Evolutionary conservation across 148 eudicot species (phyloP).

Genomic region (Chenopodium quinoa): DNA sequence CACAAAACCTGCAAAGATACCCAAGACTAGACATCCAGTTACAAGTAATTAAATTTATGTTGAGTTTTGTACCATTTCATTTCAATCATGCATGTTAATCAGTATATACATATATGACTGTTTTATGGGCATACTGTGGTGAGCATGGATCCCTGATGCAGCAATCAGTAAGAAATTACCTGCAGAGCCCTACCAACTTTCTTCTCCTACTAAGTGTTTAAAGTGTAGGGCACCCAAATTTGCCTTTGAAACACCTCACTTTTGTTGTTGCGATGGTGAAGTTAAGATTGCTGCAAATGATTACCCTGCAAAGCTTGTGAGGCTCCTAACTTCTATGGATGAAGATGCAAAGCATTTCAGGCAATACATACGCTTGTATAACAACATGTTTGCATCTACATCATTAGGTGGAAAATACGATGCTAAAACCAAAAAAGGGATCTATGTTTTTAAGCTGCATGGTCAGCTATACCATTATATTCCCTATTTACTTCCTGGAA

Average conservation of each 20-base stretch:
- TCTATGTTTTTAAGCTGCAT: conserved; percentile 6
- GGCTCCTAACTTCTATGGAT: background rate
- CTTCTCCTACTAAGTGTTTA: too few relatives aligned
- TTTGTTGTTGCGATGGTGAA: background rate
- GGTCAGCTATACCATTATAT: background rate
- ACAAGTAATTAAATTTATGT: too few relatives aligned
- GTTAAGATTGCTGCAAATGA: background rate
- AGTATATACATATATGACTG: too few relatives aligned
- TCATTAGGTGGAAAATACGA: background rate
- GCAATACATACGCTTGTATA: background rate
- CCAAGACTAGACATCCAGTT: too few relatives aligned
- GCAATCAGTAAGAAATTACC: too few relatives aligned
- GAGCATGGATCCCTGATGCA: too few relatives aligned
- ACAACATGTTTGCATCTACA: background rate
- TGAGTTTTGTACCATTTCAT: too few relatives aligned
- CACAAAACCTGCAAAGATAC: too few relatives aligned
- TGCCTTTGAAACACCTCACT: background rate
- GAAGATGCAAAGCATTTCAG: background rate
- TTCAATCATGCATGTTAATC: too few relatives aligned
- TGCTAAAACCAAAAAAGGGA: background rate
- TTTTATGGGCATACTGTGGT: too few relatives aligned
- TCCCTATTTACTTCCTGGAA: background rate
- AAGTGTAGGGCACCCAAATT: background rate
- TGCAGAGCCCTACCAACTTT: too few relatives aligned
- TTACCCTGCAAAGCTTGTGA: background rate